A percentile compares a stretch with the other conserved stretches of the same genome.
Evolutionary conservation across 768 basidiomycete species (phyloP).

Genomic region (Kockovaella imperatae): DNA sequence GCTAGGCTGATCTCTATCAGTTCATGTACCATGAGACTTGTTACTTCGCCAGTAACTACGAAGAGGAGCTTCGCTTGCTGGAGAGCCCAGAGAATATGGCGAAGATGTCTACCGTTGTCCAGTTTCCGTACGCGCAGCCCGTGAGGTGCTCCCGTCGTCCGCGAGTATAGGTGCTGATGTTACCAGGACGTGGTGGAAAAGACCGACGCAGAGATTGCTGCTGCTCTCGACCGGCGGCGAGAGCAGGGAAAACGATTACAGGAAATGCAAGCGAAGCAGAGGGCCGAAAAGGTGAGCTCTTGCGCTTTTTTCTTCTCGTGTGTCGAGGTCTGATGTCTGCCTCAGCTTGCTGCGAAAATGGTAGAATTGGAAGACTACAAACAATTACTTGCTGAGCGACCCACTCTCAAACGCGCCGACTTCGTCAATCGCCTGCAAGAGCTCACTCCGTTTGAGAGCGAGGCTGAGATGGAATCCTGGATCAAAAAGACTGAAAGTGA

Average conservation of each 20-base stretch:
- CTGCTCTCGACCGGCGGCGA: constrained; percentile 65
- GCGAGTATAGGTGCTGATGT: neutral
- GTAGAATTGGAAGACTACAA: constrained; percentile 55
- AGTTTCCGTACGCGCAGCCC: constrained; percentile 68
- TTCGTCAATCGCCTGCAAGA: constrained; percentile 51
- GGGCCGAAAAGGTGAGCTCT: constrained; percentile 67
- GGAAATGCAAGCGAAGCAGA: constrained; percentile 76
- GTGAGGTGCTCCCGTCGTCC: constrained; percentile 25
- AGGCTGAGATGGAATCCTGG: constrained; percentile 50
- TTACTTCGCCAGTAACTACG: constrained; percentile 72
- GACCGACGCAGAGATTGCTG: constrained; percentile 78
- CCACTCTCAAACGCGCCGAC: constrained; percentile 55
- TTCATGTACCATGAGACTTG: constrained; percentile 88
- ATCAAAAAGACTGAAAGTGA: constrained; percentile 80
- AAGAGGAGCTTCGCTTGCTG: constrained; percentile 58
- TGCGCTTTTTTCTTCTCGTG: neutral
- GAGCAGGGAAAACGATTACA: constrained; percentile 84
- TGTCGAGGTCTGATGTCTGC: too few species aligned
- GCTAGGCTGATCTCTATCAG: constrained; percentile 46
- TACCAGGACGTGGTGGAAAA: constrained; percentile 61
- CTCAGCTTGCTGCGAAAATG: constrained; percentile 28
- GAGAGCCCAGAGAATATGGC: constrained; percentile 60
- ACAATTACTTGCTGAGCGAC: constrained; percentile 14
- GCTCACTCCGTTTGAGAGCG: constrained; percentile 53
- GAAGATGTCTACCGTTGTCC: constrained; percentile 62